A percentile compares a stretch with the other conserved stretches of the same genome.
Conservation (phyloP, 1,284 basidiomycete genomes). For the Albatrellus sp. region DNA sequence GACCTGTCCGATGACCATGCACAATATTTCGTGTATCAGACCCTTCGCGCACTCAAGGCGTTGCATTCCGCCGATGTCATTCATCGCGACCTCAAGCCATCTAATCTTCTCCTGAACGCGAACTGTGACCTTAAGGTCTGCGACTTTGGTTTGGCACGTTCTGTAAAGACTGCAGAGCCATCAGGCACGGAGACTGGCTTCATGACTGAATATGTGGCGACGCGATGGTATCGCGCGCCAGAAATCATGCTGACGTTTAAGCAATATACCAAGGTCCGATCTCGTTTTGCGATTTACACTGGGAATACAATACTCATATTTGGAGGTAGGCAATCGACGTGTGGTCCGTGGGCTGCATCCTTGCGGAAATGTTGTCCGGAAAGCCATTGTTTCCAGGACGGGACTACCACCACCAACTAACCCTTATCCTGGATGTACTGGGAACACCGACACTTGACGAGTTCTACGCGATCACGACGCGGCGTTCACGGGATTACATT, state of each 20-base stretch:
- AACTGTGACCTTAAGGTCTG: conserved; percentile 95
- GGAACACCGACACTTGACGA: conserved; percentile 90
- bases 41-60: conserved; percentile 87
- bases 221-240: conserved; percentile 87
- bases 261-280: conserved; percentile 78
- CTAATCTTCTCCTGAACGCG: conserved; percentile 89
- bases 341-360: conserved; percentile 95
- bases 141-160: conserved; percentile 86
- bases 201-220: conserved; percentile 95
- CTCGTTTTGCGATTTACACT: not conserved
- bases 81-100: conserved; percentile 92
- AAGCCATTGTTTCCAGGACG: conserved; percentile 93
- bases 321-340: conserved; percentile 69
- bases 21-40: conserved; percentile 76
- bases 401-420: conserved; percentile 93
- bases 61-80: conserved; percentile 91
- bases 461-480: conserved; percentile 82
- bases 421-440: conserved; percentile 81
- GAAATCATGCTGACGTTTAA: conserved; percentile 97
- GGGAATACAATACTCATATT: conserved; percentile 15
- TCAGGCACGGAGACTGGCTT: conserved; percentile 79
- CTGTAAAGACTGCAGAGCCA: conserved; percentile 76
- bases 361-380: conserved; percentile 92
- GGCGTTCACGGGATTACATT: conserved; percentile 82
- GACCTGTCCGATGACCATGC: conserved; percentile 75